phyloP scores from a whole-genome alignment of 164 flowering plant species.

The Platanus orientalis region DNA sequence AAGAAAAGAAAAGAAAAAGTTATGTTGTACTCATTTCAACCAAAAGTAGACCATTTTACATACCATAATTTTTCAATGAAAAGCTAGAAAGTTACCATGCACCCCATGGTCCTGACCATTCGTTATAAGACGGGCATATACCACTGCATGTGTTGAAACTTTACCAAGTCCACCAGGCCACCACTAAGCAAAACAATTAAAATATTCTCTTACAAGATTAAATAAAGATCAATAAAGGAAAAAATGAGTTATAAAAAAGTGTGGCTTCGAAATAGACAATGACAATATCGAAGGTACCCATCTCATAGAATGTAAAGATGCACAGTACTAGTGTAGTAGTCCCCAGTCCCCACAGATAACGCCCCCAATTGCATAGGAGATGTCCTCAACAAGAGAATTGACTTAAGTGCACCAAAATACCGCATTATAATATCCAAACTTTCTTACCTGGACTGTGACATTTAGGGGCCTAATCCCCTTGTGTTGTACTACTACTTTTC shows the following conservation, averaged over 20 bases:
- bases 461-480: too few species aligned
- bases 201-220: neutral
- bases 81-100: conserved; percentile 49
- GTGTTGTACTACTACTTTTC: too few species aligned
- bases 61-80: neutral
- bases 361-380: too few species aligned
- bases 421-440: too few species aligned
- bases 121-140: conserved; percentile 78
- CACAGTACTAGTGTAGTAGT: too few species aligned
- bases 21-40: neutral
- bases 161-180: conserved; percentile 99
- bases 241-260: neutral
- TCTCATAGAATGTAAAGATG: neutral
- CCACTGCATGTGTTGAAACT: conserved; percentile 89
- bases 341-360: too few species aligned
- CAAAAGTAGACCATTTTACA: neutral
- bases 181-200: conserved; percentile 52
- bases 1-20: neutral
- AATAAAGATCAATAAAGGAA: neutral
- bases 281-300: neutral
- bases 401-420: too few species aligned
- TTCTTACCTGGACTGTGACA: too few species aligned
- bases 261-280: neutral
- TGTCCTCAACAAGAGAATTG: too few species aligned
- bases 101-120: conserved; percentile 80